These are phyloP conservation scores for Leccinum solheimii DNA, from an alignment of 1,284 basidiomycete genomes.

Conservation along the genomic window DNA sequence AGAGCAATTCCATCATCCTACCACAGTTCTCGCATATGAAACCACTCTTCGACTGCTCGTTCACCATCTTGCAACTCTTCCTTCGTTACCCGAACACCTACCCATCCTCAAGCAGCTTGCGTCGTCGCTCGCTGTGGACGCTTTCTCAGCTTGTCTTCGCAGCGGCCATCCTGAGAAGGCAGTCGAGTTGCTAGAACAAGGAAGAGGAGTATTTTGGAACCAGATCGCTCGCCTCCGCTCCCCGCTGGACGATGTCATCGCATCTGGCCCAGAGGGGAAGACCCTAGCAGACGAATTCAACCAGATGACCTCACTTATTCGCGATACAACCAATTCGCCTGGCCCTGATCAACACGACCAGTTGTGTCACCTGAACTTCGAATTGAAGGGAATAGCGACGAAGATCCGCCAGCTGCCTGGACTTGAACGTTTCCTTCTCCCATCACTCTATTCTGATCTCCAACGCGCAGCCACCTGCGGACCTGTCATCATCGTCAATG, in stretches of 20 bases:
- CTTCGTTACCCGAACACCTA: not conserved
- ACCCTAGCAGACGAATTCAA: not conserved
- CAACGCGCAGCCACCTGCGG: not conserved
- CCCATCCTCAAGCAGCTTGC: not conserved
- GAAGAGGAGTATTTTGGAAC: not conserved
- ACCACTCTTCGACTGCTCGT: not conserved
- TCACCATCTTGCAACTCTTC: not conserved
- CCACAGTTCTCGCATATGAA: not conserved
- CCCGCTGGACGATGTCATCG: not conserved
- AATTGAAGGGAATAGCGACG: not conserved
- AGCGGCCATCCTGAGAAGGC: not conserved
- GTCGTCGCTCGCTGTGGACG: not conserved
- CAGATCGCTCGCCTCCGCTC: not conserved
- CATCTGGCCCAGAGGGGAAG: not conserved
- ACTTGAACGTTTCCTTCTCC: slow-evolving; percentile 5
- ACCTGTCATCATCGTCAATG: slow-evolving; percentile 2
- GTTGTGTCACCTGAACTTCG: not conserved
- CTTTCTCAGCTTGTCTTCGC: not conserved
- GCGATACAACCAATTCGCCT: not conserved
- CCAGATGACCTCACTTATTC: not conserved
- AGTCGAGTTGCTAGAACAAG: not conserved
- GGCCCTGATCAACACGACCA: not conserved
- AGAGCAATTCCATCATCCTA: not conserved
- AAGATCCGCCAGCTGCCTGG: not conserved
- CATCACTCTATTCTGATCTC: not conserved